These are phyloP conservation scores for Sporodiniella umbellata DNA, from an alignment of 371 early-diverging fungal genomes.

Conservation along the genomic window DNA sequence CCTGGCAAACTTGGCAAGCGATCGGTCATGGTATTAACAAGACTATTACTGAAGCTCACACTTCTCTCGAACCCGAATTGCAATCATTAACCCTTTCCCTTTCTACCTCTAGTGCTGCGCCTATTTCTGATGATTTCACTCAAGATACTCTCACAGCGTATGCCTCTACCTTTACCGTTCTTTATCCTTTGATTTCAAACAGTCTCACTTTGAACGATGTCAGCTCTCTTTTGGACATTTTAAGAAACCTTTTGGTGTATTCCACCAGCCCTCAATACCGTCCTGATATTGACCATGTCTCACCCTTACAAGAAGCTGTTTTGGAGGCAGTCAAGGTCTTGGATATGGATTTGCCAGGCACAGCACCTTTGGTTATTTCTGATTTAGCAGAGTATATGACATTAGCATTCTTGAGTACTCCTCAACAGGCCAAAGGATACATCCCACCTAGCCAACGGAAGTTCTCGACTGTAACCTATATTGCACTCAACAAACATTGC, in stretches of 20 bases:
- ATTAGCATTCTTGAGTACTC: slow-evolving; percentile 46
- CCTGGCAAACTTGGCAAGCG: slow-evolving; percentile 77
- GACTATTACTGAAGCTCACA: not conserved
- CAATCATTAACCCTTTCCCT: slow-evolving; percentile 36
- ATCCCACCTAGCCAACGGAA: slow-evolving; percentile 40
- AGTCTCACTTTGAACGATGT: slow-evolving; percentile 55
- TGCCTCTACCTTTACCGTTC: slow-evolving; percentile 59
- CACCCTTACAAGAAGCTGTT: slow-evolving; percentile 58
- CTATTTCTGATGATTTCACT: slow-evolving; percentile 55
- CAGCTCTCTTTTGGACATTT: slow-evolving; percentile 48
- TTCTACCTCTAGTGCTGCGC: slow-evolving; percentile 29
- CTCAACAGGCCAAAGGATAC: slow-evolving; percentile 18
- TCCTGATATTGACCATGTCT: slow-evolving; percentile 52
- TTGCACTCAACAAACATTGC: slow-evolving; percentile 70
- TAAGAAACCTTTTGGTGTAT: slow-evolving; percentile 56
- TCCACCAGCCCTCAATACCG: slow-evolving; percentile 54
- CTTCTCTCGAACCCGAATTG: slow-evolving; percentile 20
- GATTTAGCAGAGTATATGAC: slow-evolving; percentile 54
- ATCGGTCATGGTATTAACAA: slow-evolving; percentile 63
- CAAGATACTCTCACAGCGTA: slow-evolving; percentile 78
- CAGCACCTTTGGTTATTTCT: slow-evolving; percentile 41
- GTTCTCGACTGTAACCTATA: slow-evolving; percentile 58
- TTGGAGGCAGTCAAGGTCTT: slow-evolving; percentile 45
- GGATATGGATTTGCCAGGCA: slow-evolving; percentile 38
- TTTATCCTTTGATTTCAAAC: slow-evolving; percentile 54